phyloP scores from a whole-genome alignment of 208 protist genomes.

The Trypanosoma boissoni region DNA sequence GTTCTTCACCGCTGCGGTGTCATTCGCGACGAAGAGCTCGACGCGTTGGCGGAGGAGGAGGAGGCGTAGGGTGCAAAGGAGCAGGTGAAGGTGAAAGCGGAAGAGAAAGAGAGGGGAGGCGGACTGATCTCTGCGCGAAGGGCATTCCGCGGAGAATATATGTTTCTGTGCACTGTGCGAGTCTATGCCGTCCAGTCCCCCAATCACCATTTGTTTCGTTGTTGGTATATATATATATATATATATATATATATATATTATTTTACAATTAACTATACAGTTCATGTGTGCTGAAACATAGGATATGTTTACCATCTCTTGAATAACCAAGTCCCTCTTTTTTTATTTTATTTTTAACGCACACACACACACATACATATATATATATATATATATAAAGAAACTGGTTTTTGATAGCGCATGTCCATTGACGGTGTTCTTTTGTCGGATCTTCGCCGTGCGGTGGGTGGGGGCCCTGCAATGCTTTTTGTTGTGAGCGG shows the following conservation, averaged over 20 bases:
- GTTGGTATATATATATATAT: conserved; percentile 9
- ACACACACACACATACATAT: not conserved
- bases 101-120: too few relatives aligned
- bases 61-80: not conserved
- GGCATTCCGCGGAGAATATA: too few relatives aligned
- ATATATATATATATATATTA: conserved; percentile 1
- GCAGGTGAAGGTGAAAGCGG: too few relatives aligned
- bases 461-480: conserved; percentile 14
- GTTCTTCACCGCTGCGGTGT: conserved; percentile 46
- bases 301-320: not conserved
- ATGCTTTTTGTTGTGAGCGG: conserved; percentile 28
- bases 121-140: too few relatives aligned
- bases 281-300: not conserved
- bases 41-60: conserved; percentile 30
- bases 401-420: too few relatives aligned
- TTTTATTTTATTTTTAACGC: conserved; percentile 18
- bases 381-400: too few relatives aligned
- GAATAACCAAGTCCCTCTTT: not conserved
- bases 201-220: not conserved
- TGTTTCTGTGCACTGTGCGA: too few relatives aligned
- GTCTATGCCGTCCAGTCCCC: too few relatives aligned
- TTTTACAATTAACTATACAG: not conserved
- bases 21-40: conserved; percentile 31
- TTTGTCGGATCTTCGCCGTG: conserved; percentile 32
- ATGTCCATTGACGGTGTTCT: conserved; percentile 50